Conservation (phyloP, 2,329 filamentous ascomycete genomes). For the Colletotrichum melonis region DNA sequence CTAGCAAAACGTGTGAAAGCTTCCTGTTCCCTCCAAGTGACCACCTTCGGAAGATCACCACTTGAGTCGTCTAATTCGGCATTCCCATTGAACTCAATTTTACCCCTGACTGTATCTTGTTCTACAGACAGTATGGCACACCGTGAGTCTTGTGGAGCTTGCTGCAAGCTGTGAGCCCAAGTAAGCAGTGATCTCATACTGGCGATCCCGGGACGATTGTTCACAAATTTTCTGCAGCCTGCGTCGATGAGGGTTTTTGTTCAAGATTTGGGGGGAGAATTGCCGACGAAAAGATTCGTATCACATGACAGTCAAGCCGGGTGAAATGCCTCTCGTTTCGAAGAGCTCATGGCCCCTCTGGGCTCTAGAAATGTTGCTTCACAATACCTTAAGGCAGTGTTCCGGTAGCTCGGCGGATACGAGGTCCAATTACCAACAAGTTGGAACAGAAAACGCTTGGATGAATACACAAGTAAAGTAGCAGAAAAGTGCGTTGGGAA, state of each 20-base stretch:
- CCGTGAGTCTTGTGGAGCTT: neutral
- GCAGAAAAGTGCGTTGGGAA: neutral
- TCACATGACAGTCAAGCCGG: no score
- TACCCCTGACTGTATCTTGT: neutral
- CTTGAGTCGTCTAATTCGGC: neutral
- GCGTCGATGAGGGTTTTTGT: no score
- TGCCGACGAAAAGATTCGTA: no score
- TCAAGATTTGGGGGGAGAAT: no score
- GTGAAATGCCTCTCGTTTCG: no score
- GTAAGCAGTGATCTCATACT: neutral
- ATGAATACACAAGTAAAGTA: neutral
- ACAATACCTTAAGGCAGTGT: no score
- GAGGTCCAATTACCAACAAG: neutral
- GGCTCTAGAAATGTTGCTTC: no score
- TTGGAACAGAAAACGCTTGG: neutral
- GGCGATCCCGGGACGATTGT: neutral
- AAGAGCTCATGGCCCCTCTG: no score
- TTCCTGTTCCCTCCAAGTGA: no score
- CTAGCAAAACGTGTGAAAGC: no score
- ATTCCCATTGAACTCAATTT: neutral
- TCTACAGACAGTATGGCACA: neutral
- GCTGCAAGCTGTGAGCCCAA: neutral
- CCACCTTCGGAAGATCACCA: neutral
- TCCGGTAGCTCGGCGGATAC: no score
- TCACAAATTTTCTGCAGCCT: neutral